Conservation (phyloP, 306 rosid species). For the Corylus heterophylla region DNA sequence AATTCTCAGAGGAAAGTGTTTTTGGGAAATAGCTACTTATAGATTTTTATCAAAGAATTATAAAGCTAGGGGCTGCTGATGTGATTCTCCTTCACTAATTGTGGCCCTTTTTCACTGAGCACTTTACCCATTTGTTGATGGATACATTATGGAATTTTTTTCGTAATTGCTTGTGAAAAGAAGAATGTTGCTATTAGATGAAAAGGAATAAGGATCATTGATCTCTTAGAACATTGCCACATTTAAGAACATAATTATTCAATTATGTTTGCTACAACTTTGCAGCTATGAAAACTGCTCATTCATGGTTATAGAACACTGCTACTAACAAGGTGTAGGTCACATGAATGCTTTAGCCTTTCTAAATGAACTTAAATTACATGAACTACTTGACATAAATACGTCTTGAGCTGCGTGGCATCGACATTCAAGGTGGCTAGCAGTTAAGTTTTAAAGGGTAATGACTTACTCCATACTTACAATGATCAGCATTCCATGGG, state of each 20-base stretch:
- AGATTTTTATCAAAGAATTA: not conserved
- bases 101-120: not conserved
- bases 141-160: not conserved
- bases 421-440: not conserved
- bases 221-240: not conserved
- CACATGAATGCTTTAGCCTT: not conserved
- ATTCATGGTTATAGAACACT: not conserved
- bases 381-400: not conserved
- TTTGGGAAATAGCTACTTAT: not conserved
- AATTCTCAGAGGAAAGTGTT: not conserved
- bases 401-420: not conserved
- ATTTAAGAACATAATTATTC: not conserved
- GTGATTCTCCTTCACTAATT: not conserved
- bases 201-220: not conserved
- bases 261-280: not conserved
- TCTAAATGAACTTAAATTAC: not conserved
- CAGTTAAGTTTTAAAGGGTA: not conserved
- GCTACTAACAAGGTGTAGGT: not conserved
- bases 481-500: not conserved
- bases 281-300: not conserved
- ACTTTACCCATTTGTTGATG: not conserved
- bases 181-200: not conserved
- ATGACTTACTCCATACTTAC: not conserved
- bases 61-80: not conserved
- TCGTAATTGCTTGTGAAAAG: too few relatives aligned